These are phyloP conservation scores for Heritiera littoralis DNA, from an alignment of 345 rosid genomes.

Conservation along the genomic window DNA sequence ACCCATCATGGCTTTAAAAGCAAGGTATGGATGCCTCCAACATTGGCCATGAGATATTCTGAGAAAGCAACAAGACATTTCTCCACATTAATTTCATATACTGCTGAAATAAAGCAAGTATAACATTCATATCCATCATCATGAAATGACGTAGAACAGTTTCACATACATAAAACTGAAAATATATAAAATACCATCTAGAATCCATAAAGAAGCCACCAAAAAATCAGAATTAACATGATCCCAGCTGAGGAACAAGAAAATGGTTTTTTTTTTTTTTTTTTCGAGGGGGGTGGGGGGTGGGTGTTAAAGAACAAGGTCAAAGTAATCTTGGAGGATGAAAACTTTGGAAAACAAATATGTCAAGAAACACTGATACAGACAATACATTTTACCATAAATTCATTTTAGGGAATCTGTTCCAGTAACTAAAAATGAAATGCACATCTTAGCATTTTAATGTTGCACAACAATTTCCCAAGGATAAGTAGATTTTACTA, in stretches of 20 bases:
- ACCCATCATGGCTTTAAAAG: constrained; percentile 22
- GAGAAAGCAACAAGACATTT: constrained; percentile 16
- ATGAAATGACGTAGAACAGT: neutral
- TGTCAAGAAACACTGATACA: neutral
- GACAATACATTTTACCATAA: neutral
- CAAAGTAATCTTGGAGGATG: neutral
- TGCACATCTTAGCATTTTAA: neutral
- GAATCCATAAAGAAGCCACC: neutral
- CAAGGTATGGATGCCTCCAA: constrained; percentile 21
- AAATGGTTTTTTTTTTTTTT: neutral
- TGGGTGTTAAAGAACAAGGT: neutral
- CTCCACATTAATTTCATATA: constrained; percentile 12
- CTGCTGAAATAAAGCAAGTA: constrained; percentile 1
- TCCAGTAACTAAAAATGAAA: neutral
- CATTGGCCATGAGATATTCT: constrained; percentile 5
- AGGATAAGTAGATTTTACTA: neutral
- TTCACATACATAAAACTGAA: neutral
- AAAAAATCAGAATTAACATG: neutral
- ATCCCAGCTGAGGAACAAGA: neutral
- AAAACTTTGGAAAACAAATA: neutral
- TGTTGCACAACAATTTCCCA: neutral
- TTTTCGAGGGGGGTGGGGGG: no score
- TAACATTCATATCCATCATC: neutral
- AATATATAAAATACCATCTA: neutral
- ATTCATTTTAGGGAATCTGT: neutral